phyloP scores from a whole-genome alignment of 345 rosid genomes.

The Eucalyptus tenuipes region DNA sequence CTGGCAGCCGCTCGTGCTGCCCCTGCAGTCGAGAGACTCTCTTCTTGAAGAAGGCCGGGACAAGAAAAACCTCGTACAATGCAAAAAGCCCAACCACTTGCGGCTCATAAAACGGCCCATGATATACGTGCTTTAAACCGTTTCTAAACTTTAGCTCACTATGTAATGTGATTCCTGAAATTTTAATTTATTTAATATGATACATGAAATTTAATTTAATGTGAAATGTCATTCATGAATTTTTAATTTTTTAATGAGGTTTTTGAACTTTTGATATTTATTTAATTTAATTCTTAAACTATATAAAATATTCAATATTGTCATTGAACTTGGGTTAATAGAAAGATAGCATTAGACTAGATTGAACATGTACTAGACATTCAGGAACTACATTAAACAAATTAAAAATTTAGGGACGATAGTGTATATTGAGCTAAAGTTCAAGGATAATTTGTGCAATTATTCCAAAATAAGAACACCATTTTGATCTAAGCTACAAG shows the following conservation, averaged over 20 bases:
- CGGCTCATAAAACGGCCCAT: background rate
- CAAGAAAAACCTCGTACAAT: background rate
- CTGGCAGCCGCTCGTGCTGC: background rate
- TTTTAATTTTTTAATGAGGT: background rate
- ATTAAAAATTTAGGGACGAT: background rate
- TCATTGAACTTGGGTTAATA: background rate
- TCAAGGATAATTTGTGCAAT: background rate
- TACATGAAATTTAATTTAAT: too few species aligned
- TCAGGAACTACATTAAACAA: background rate
- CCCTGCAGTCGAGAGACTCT: background rate
- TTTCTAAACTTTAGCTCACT: rapidly evolving
- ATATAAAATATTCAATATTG: background rate
- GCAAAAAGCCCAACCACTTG: background rate
- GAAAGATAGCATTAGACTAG: background rate
- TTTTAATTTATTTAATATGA: background rate
- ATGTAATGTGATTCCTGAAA: rapidly evolving
- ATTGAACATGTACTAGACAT: background rate
- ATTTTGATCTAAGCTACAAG: background rate
- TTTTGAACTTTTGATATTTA: background rate
- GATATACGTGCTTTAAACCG: background rate
- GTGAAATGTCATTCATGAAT: rapidly evolving
- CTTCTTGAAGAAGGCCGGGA: background rate
- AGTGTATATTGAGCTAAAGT: background rate
- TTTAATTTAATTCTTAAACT: background rate
- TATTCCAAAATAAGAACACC: background rate